Evolutionary conservation across 2,329 filamentous ascomycete species (phyloP).

Genomic region (Fusarium chlamydosporum): DNA sequence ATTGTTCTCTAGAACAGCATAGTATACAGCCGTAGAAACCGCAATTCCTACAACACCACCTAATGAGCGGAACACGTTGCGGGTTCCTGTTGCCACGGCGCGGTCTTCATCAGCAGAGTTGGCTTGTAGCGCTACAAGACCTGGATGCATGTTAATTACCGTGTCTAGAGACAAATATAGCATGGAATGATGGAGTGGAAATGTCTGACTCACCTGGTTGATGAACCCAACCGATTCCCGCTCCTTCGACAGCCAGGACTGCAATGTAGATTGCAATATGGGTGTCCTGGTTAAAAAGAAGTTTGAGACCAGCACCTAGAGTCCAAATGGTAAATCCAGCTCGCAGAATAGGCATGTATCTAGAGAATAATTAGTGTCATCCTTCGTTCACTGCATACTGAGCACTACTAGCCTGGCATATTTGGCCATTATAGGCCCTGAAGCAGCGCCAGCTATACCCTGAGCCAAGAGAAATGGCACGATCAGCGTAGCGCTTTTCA

Average conservation of each 20-base stretch:
- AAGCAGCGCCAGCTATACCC: conserved; percentile 3
- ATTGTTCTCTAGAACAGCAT: fast-evolving
- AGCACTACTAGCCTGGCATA: neutral
- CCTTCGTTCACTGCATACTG: fast-evolving
- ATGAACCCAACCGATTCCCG: conserved; percentile 13
- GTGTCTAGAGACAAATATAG: no score
- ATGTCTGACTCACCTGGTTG: neutral
- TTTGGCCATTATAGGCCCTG: neutral
- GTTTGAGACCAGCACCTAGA: neutral
- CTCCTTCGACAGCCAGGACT: conserved; percentile 6
- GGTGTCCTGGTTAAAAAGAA: neutral
- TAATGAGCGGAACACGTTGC: conserved; percentile 4
- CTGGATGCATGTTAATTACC: fast-evolving
- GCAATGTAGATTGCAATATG: neutral
- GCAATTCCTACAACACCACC: conserved; percentile 10
- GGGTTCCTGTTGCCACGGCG: conserved; percentile 11
- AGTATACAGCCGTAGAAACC: neutral
- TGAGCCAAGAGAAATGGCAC: conserved; percentile 3
- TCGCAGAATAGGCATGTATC: neutral
- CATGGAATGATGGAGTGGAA: neutral
- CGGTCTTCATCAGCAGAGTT: conserved; percentile 7
- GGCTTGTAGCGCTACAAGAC: neutral
- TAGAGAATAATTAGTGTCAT: fast-evolving
- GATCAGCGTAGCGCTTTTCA: conserved; percentile 7
- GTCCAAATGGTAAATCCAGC: neutral